Evolutionary conservation across 306 rosid genomes (phyloP).

Genomic region (Ochetophila trinervis): DNA sequence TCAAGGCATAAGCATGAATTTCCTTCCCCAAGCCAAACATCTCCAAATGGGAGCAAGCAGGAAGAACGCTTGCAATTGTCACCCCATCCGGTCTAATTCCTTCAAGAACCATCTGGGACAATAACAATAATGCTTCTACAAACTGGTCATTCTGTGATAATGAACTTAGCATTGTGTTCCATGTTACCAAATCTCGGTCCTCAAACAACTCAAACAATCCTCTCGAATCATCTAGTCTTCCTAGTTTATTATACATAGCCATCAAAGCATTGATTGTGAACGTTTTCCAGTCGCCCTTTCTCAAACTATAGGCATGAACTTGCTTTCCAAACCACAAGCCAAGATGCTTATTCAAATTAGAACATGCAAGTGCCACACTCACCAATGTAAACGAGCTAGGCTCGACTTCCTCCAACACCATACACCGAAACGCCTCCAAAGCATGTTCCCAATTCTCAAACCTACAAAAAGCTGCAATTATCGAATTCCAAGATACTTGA

Average conservation of each 20-base stretch:
- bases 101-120: slow-evolving; percentile 43
- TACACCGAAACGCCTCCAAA: slow-evolving; percentile 44
- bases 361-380: slow-evolving; percentile 64
- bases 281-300: slow-evolving; percentile 47
- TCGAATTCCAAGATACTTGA: slow-evolving; percentile 81
- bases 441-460: slow-evolving; percentile 68
- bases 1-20: slow-evolving; percentile 62
- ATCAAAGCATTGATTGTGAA: slow-evolving; percentile 73
- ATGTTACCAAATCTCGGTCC: slow-evolving; percentile 64
- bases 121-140: slow-evolving; percentile 48
- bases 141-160: slow-evolving; percentile 68
- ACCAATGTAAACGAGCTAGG: slow-evolving; percentile 78
- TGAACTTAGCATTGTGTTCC: slow-evolving; percentile 77
- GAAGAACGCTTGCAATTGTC: slow-evolving; percentile 71
- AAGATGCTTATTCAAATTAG: slow-evolving; percentile 33
- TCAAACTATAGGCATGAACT: slow-evolving; percentile 57
- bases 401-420: slow-evolving; percentile 48
- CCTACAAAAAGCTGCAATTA: slow-evolving; percentile 56
- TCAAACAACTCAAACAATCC: slow-evolving; percentile 61
- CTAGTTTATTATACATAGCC: slow-evolving; percentile 69
- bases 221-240: slow-evolving; percentile 49
- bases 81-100: slow-evolving; percentile 69
- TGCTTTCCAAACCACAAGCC: slow-evolving; percentile 67
- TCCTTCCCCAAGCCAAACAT: slow-evolving; percentile 57
- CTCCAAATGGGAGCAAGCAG: slow-evolving; percentile 82